These are phyloP conservation scores for Glycine soja DNA, from an alignment of 306 rosid genomes.

Conservation along the genomic window DNA sequence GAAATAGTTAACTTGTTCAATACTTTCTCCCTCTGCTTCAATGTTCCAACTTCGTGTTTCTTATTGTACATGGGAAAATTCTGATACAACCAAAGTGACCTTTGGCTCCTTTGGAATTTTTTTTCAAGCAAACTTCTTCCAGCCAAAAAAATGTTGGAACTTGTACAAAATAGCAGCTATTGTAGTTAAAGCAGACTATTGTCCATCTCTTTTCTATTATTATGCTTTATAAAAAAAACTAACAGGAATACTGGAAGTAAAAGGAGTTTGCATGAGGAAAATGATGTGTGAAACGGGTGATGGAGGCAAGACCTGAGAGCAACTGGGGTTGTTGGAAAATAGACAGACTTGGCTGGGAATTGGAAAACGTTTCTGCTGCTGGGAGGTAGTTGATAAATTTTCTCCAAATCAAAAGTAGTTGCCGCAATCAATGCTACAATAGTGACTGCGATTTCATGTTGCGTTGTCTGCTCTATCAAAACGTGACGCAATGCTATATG, in stretches of 20 bases:
- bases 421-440: not conserved
- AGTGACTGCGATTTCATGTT: not conserved
- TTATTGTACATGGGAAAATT: conserved; percentile 25
- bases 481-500: not conserved
- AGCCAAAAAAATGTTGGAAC: conserved; percentile 23
- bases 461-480: not conserved
- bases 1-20: conserved; percentile 55
- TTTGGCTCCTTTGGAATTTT: conserved; percentile 13
- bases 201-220: not conserved
- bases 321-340: not conserved
- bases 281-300: not conserved
- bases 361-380: not conserved
- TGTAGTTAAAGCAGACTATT: not conserved
- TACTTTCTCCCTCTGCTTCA: conserved; percentile 8
- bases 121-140: conserved; percentile 19
- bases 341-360: not conserved
- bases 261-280: not conserved
- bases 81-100: conserved; percentile 44
- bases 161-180: not conserved
- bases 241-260: not conserved
- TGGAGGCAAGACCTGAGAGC: not conserved
- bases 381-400: not conserved
- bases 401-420: not conserved
- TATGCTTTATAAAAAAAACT: not conserved
- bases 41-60: conserved; percentile 15